phyloP scores from a whole-genome alignment of 1,284 basidiomycete species.

The Rugosomyces carneus region DNA sequence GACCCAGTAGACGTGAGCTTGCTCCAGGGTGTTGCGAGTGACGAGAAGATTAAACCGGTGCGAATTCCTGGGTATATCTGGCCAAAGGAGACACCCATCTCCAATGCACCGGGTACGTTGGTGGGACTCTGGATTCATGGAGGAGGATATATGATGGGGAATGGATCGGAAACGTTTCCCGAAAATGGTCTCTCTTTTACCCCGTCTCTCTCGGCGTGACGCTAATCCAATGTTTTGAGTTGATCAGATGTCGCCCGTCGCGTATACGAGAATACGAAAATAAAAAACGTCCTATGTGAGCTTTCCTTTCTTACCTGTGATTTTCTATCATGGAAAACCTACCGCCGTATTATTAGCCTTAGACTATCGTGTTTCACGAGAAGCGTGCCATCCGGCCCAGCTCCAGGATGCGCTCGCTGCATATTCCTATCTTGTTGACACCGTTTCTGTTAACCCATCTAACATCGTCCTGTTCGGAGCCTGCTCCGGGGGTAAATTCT shows the following conservation, averaged over 20 bases:
- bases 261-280: conserved; percentile 8
- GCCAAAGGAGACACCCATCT: conserved; percentile 16
- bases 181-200: conserved; percentile 14
- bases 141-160: conserved; percentile 23
- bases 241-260: background rate
- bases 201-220: background rate
- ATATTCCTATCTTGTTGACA: conserved; percentile 17
- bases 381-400: conserved; percentile 20
- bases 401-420: conserved; percentile 21
- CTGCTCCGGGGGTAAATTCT: conserved; percentile 2
- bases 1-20: conserved; percentile 13
- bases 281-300: conserved; percentile 14
- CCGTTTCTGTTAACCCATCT: conserved; percentile 13
- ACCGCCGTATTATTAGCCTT: no score
- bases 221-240: background rate
- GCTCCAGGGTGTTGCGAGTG: conserved; percentile 15
- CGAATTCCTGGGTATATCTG: conserved; percentile 21
- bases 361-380: conserved; percentile 19
- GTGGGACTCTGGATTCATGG: conserved; percentile 22
- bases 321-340: background rate
- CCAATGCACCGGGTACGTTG: conserved; percentile 8
- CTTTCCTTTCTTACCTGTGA: background rate
- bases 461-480: conserved; percentile 17
- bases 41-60: conserved; percentile 17
- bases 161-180: conserved; percentile 16